Conservation (phyloP, 2,329 filamentous ascomycete species). For the Purpureocillium lavendulum region DNA sequence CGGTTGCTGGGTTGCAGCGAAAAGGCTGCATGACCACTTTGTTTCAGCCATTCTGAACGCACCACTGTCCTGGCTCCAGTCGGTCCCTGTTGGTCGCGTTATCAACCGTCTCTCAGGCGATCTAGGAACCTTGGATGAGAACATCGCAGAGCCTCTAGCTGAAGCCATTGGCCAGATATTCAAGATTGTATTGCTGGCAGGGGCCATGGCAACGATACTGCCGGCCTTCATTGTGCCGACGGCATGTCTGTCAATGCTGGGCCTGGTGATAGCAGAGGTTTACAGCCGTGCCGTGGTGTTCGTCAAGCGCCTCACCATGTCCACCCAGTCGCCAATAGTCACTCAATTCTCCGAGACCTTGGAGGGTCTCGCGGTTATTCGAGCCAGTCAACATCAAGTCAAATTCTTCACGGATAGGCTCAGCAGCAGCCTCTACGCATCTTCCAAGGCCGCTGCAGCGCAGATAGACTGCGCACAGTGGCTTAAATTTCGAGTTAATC, state of each 20-base stretch:
- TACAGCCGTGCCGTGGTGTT: constrained; percentile 26
- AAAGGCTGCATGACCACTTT: constrained; percentile 32
- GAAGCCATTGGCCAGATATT: constrained; percentile 20
- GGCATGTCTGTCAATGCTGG: constrained; percentile 10
- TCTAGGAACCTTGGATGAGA: constrained; percentile 35
- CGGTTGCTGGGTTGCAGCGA: constrained; percentile 38
- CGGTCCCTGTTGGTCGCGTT: constrained; percentile 32
- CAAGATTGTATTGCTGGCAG: not conserved
- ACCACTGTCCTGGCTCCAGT: constrained; percentile 39
- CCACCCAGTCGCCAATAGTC: constrained; percentile 34
- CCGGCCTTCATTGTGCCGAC: not conserved
- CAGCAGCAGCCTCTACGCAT: constrained; percentile 28
- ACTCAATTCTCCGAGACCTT: constrained; percentile 36
- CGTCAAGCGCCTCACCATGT: constrained; percentile 23
- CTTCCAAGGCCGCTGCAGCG: constrained; percentile 28
- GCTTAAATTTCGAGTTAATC: constrained; percentile 36
- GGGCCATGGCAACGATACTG: not conserved
- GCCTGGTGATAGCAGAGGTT: constrained; percentile 26
- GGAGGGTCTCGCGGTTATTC: constrained; percentile 31
- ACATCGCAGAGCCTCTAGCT: constrained; percentile 27
- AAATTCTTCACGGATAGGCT: constrained; percentile 30
- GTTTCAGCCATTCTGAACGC: constrained; percentile 35
- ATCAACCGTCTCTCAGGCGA: constrained; percentile 39
- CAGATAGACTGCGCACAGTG: constrained; percentile 39
- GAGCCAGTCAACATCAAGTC: constrained; percentile 32